Evolutionary conservation across 371 early-diverging fungal species (phyloP).

Genomic region (Dentiscutata heterogama): DNA sequence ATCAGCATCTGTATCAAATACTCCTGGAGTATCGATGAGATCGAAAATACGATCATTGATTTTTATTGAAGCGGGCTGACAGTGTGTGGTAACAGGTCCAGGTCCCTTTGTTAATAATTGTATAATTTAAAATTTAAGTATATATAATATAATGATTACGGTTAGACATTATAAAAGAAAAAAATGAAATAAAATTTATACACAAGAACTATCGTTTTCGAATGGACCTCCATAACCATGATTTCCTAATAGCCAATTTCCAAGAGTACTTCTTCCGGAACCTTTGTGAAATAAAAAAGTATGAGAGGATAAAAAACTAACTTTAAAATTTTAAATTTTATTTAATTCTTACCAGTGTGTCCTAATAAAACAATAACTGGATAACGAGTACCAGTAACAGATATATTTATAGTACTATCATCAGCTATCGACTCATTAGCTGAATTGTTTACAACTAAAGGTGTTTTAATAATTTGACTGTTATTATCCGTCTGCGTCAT

Average conservation of each 20-base stretch:
- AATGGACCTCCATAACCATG: background rate
- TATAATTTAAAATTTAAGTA: too few species aligned
- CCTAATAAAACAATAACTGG: constrained; percentile 14
- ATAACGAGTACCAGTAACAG: background rate
- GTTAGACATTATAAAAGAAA: background rate
- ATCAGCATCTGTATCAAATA: constrained; percentile 15
- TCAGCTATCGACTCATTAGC: too few species aligned
- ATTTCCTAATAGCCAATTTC: constrained; percentile 22
- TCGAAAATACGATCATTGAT: constrained; percentile 4
- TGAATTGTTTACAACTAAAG: too few species aligned
- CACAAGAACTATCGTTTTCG: background rate
- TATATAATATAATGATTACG: background rate
- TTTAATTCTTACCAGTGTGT: background rate
- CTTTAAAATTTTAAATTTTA: background rate
- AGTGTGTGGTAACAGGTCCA: background rate
- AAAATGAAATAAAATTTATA: background rate
- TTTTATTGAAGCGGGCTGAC: background rate
- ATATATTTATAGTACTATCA: too few species aligned
- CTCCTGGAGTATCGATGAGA: constrained; percentile 36
- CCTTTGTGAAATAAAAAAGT: background rate
- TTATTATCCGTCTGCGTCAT: too few species aligned
- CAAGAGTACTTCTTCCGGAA: constrained; percentile 9
- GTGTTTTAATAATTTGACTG: too few species aligned
- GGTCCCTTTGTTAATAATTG: background rate
- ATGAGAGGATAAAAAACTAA: background rate